Evolutionary conservation across 306 rosid species (phyloP).

Genomic region (Parietaria judaica): DNA sequence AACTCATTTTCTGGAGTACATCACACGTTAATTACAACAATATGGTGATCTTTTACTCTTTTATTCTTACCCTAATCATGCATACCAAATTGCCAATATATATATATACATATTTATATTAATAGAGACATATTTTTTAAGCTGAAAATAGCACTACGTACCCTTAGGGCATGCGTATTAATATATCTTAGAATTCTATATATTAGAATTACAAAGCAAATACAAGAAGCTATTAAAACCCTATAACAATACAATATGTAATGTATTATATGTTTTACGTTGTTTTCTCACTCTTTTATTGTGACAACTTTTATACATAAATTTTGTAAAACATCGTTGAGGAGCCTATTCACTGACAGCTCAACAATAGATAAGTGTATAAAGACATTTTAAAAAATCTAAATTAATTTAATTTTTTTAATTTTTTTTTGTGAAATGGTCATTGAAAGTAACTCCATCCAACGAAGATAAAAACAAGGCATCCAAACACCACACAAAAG

Average conservation of each 20-base stretch:
- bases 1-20: no score
- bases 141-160: no score
- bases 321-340: background rate
- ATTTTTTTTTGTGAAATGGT: background rate
- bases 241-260: background rate
- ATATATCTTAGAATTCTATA: no score
- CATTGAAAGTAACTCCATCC: constrained; percentile 8
- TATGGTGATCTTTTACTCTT: no score
- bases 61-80: no score
- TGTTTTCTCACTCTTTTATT: background rate
- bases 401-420: background rate
- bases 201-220: no score
- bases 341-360: constrained; percentile 10
- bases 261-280: background rate
- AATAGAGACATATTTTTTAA: no score
- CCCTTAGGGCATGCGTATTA: no score
- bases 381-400: background rate
- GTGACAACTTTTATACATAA: background rate
- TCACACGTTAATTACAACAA: no score
- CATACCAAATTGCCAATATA: no score
- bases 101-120: no score
- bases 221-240: no score
- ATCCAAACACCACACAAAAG: constrained; percentile 11
- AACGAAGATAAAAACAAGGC: constrained; percentile 7
- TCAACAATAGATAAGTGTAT: background rate